phyloP scores from a whole-genome alignment of 345 rosid genomes.

The Arabidopsis arenosa region DNA sequence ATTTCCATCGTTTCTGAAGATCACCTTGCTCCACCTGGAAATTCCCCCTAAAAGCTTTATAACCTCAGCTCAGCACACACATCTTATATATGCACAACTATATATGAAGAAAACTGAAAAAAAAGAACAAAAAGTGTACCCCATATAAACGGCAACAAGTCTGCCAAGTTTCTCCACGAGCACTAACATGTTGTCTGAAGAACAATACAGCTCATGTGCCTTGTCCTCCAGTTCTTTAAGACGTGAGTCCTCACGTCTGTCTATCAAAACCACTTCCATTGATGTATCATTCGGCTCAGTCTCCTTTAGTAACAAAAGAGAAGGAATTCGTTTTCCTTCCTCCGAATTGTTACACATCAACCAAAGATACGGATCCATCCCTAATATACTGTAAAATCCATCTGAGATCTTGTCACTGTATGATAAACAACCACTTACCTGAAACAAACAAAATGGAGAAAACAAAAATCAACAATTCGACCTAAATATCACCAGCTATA shows the following conservation, averaged over 20 bases:
- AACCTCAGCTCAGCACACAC: slow-evolving; percentile 42
- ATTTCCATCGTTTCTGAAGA: slow-evolving; percentile 81
- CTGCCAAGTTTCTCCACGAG: slow-evolving; percentile 84
- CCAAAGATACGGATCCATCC: slow-evolving; percentile 97
- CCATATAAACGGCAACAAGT: slow-evolving; percentile 91
- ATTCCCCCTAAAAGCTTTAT: slow-evolving; percentile 62
- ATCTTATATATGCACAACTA: slow-evolving; percentile 4
- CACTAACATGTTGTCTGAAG: slow-evolving; percentile 70
- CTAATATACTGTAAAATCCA: slow-evolving; percentile 92
- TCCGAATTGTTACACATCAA: slow-evolving; percentile 77
- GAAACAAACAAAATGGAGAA: slow-evolving; percentile 33
- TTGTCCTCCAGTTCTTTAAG: slow-evolving; percentile 85
- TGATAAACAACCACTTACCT: slow-evolving; percentile 93
- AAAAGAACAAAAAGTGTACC: slow-evolving; percentile 51
- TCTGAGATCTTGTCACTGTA: slow-evolving; percentile 83
- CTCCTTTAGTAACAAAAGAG: slow-evolving; percentile 70
- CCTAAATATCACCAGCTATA: not conserved
- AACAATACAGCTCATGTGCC: slow-evolving; percentile 77
- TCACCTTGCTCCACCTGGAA: slow-evolving; percentile 84
- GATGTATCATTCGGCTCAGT: slow-evolving; percentile 71
- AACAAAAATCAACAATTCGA: not conserved
- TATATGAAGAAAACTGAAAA: not conserved
- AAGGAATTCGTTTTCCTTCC: slow-evolving; percentile 71
- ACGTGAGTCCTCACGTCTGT: slow-evolving; percentile 69
- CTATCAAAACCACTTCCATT: slow-evolving; percentile 89